Conservation (phyloP, 192 early-diverging fungal species). For the Pilobolus umbonatus region DNA sequence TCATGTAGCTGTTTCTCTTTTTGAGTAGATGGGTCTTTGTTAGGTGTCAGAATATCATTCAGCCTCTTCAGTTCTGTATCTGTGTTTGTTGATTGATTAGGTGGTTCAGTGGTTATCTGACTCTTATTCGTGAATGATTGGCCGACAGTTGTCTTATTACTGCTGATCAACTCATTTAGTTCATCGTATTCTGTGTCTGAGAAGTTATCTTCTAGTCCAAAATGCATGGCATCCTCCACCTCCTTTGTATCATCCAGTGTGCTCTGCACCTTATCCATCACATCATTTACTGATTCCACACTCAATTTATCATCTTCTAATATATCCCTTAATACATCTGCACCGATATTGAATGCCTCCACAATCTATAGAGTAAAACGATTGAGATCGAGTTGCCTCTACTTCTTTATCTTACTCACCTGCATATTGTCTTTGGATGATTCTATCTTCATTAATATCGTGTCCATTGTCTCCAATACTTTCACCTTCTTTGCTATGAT, state of each 20-base stretch:
- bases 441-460: slow-evolving; percentile 59
- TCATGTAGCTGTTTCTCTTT: too few species aligned
- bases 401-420: slow-evolving; percentile 22
- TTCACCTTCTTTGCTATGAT: slow-evolving; percentile 52
- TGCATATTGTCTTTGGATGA: slow-evolving; percentile 55
- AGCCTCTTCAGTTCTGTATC: neutral
- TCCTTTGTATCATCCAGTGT: slow-evolving; percentile 56
- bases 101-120: too few species aligned
- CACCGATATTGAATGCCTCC: slow-evolving; percentile 54
- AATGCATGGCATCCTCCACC: slow-evolving; percentile 61
- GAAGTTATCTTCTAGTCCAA: slow-evolving; percentile 1
- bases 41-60: neutral
- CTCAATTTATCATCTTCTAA: slow-evolving; percentile 41
- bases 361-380: slow-evolving; percentile 38
- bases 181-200: neutral
- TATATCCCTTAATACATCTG: slow-evolving; percentile 46
- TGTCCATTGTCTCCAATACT: slow-evolving; percentile 57
- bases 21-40: neutral
- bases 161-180: neutral
- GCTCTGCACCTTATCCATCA: slow-evolving; percentile 59
- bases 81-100: neutral
- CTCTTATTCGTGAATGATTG: too few species aligned
- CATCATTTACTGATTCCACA: slow-evolving; percentile 45
- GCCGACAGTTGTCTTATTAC: neutral
- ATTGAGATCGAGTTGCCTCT: neutral